These are phyloP conservation scores for Aspergillus sparsus DNA, from an alignment of 495 filamentous ascomycete genomes.

Conservation along the genomic window DNA sequence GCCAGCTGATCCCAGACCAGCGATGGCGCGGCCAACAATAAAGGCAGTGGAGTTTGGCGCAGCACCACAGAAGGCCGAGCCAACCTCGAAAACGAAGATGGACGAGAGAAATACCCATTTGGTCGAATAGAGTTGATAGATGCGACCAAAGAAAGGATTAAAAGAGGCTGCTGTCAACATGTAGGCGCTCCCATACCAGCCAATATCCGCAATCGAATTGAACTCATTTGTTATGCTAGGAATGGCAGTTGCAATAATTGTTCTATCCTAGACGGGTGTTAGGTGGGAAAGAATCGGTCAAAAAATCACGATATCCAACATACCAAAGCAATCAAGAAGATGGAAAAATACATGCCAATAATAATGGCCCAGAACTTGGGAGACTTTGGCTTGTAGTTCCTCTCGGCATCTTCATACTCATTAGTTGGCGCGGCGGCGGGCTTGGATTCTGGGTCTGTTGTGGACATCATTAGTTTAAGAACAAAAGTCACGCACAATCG, in stretches of 20 bases:
- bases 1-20: constrained; percentile 9
- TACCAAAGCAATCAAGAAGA: constrained; percentile 43
- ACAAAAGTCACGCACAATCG: neutral
- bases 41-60: constrained; percentile 3
- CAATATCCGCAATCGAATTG: constrained; percentile 11
- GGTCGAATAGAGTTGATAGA: constrained; percentile 8
- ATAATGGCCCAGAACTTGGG: constrained; percentile 37
- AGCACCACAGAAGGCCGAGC: neutral
- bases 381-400: constrained; percentile 38
- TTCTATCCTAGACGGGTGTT: neutral
- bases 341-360: constrained; percentile 33
- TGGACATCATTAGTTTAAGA: constrained; percentile 16
- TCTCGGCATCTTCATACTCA: constrained; percentile 43
- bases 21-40: constrained; percentile 12
- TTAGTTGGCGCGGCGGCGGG: neutral
- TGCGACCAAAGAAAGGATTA: constrained; percentile 5
- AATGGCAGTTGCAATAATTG: constrained; percentile 11
- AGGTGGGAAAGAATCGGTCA: neutral
- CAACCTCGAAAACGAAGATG: constrained; percentile 7
- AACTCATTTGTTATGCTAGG: constrained; percentile 11
- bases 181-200: constrained; percentile 12
- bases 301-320: neutral
- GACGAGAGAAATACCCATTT: constrained; percentile 6
- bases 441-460: constrained; percentile 17
- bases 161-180: neutral